Percentiles rank a stretch among this genome's conserved stretches.
Conservation (phyloP, 345 rosid species). For the Arabidopsis thaliana region TAIR10.1 NC_003074.8:101501-102000, state of each 20-base stretch:
- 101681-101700: not conserved
- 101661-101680: constrained; percentile 33
- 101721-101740: constrained; percentile 17
- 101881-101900: constrained; percentile 18
- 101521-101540: constrained; percentile 79
- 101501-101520: constrained; percentile 52
- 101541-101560: constrained; percentile 73
- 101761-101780: not conserved
- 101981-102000: constrained; percentile 14
- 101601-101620: constrained; percentile 31
- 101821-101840: not conserved
- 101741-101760: constrained; percentile 7
- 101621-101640: not conserved
- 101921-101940: constrained; percentile 15
- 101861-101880: constrained; percentile 41
- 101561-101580: constrained; percentile 54
- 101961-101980: constrained; percentile 47
- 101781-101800: not conserved
- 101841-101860: constrained; percentile 34
- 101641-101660: constrained; percentile 21
- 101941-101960: constrained; percentile 3
- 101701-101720: not conserved
- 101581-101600: constrained; percentile 42
- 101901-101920: not conserved
- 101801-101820: constrained; percentile 27